phyloP scores from a whole-genome alignment of 1,284 basidiomycete genomes.

The Cryptococcus sp. region DNA sequence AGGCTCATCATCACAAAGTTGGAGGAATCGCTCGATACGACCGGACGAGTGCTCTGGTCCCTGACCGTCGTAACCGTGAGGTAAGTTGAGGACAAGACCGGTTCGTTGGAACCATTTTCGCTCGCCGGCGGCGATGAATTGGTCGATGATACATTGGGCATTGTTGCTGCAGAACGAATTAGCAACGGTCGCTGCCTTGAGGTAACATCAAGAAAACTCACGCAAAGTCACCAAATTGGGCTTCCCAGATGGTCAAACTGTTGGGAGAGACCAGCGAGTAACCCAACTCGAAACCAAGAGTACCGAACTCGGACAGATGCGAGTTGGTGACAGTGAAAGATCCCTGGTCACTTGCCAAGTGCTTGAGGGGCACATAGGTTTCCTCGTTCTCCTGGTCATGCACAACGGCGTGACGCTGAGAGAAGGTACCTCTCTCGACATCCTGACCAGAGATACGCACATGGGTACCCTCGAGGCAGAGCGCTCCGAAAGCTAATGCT shows the following conservation, averaged over 20 bases:
- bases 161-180: slow-evolving; percentile 61
- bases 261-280: slow-evolving; percentile 98
- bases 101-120: slow-evolving; percentile 97
- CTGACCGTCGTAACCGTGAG: slow-evolving; percentile 98
- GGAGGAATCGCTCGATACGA: slow-evolving; percentile 93
- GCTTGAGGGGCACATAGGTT: slow-evolving; percentile 86
- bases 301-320: slow-evolving; percentile 92
- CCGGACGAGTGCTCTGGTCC: slow-evolving; percentile 98
- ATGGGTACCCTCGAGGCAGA: slow-evolving; percentile 89
- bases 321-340: slow-evolving; percentile 96
- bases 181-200: slow-evolving; percentile 2
- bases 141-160: slow-evolving; percentile 97
- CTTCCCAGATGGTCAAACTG: slow-evolving; percentile 95
- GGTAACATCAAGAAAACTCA: slow-evolving; percentile 18
- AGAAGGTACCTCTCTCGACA: slow-evolving; percentile 99
- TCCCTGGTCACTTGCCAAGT: slow-evolving; percentile 84
- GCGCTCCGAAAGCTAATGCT: slow-evolving; percentile 91
- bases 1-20: slow-evolving; percentile 97
- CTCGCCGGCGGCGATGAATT: slow-evolving; percentile 97
- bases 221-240: slow-evolving; percentile 97
- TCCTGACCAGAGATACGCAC: slow-evolving; percentile 97
- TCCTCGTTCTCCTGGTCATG: slow-evolving; percentile 94
- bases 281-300: slow-evolving; percentile 96
- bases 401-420: slow-evolving; percentile 96
- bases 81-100: slow-evolving; percentile 87